Conservation (phyloP, 495 filamentous ascomycete species). For the Aspergillus coremiiformis region DNA sequence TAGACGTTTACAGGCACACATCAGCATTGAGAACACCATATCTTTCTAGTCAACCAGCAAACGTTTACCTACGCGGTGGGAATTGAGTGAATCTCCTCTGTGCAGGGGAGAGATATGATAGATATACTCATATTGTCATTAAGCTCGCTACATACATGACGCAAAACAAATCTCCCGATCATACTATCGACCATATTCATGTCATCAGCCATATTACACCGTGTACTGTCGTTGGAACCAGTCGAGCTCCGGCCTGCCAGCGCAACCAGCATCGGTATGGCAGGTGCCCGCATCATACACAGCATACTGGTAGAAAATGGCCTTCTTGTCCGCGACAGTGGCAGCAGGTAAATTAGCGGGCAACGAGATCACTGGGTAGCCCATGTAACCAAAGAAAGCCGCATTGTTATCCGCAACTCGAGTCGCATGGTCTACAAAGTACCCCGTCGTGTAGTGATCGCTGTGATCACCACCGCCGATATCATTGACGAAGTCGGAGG, state of each 20-base stretch:
- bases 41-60: constrained; percentile 19
- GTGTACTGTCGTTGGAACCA: background rate
- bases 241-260: background rate
- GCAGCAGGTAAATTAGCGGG: background rate
- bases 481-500: constrained; percentile 8
- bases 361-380: background rate
- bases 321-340: background rate
- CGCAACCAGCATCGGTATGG: background rate
- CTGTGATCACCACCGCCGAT: constrained; percentile 10
- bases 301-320: background rate
- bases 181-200: no score
- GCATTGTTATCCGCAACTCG: background rate
- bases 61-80: no score
- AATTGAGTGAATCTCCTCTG: no score
- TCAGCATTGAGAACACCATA: constrained; percentile 3
- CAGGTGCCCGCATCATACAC: background rate
- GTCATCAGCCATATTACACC: background rate
- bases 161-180: no score
- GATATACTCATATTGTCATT: no score
- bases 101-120: no score
- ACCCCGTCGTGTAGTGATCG: constrained; percentile 10
- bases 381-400: background rate
- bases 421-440: constrained; percentile 1
- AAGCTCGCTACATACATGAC: background rate
- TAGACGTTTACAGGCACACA: background rate